A percentile compares a stretch with the other conserved stretches of the same genome.
Conservation (phyloP, 1,284 basidiomycete genomes). For the Schizopora paradoxa region DNA sequence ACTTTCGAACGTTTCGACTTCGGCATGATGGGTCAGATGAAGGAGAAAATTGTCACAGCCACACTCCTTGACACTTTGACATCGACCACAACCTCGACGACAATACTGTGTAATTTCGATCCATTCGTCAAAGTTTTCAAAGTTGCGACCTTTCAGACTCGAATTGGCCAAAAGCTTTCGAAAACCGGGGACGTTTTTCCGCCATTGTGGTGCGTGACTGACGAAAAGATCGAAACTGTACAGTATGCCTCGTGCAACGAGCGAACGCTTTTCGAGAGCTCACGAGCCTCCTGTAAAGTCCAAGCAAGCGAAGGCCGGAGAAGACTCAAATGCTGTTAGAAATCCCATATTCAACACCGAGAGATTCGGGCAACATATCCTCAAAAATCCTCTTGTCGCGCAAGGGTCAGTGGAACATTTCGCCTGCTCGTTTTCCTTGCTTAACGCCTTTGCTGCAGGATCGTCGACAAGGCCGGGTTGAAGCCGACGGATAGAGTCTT, state of each 20-base stretch:
- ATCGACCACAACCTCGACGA: too few relatives aligned
- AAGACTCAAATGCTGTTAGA: constrained; percentile 44
- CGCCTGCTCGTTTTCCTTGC: constrained; percentile 11
- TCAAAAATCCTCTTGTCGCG: constrained; percentile 90
- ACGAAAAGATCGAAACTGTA: too few relatives aligned
- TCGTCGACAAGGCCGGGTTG: constrained; percentile 86
- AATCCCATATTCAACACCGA: constrained; percentile 94
- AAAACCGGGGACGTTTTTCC: too few relatives aligned
- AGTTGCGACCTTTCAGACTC: too few relatives aligned
- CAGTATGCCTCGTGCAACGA: constrained; percentile 96
- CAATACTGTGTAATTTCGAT: too few relatives aligned
- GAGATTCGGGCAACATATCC: constrained; percentile 93
- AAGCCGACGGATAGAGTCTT: constrained; percentile 94
- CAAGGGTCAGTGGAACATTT: constrained; percentile 60
- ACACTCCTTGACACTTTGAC: constrained; percentile 23
- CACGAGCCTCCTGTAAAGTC: constrained; percentile 73
- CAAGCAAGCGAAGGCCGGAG: constrained; percentile 36
- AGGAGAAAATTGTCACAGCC: constrained; percentile 12
- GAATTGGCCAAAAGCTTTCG: too few relatives aligned
- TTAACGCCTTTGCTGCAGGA: constrained; percentile 40
- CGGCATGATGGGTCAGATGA: constrained; percentile 57
- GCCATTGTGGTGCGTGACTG: too few relatives aligned
- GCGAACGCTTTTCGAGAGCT: constrained; percentile 71
- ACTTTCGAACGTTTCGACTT: constrained; percentile 84
- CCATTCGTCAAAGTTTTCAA: too few relatives aligned